phyloP scores from a whole-genome alignment of 2,329 filamentous ascomycete genomes.

The Elsinoe ampelina region DNA sequence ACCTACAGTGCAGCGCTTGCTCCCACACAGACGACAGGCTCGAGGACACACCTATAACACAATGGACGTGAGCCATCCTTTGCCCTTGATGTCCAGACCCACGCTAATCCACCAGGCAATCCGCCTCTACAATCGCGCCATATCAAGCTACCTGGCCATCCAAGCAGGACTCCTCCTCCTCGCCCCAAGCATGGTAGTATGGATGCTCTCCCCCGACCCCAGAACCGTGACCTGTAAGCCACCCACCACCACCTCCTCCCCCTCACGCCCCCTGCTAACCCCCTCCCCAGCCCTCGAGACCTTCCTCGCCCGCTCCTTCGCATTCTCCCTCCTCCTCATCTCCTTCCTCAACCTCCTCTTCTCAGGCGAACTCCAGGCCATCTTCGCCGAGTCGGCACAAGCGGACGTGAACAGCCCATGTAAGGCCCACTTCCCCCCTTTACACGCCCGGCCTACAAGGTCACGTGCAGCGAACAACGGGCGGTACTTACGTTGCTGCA shows the following conservation, averaged over 20 bases:
- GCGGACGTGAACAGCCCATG: slow-evolving; percentile 9
- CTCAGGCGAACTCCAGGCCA: slow-evolving; percentile 40
- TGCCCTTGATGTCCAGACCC: neutral
- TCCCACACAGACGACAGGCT: too few species aligned
- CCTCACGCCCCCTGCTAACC: neutral
- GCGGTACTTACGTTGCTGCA: neutral
- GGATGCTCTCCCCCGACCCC: slow-evolving; percentile 51
- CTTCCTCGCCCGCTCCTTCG: slow-evolving; percentile 62
- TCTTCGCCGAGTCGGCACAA: neutral
- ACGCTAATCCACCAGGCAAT: slow-evolving; percentile 27
- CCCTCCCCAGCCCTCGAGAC: slow-evolving; percentile 44
- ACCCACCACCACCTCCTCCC: neutral
- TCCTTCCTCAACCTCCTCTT: slow-evolving; percentile 54
- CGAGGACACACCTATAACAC: too few species aligned
- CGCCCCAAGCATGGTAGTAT: slow-evolving; percentile 50
- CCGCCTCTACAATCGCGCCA: slow-evolving; percentile 36
- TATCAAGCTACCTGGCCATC: slow-evolving; percentile 30
- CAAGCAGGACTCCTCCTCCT: slow-evolving; percentile 43
- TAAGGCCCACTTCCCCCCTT: neutral
- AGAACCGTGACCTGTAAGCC: slow-evolving; percentile 41
- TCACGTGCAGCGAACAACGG: too few species aligned
- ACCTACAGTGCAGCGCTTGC: too few species aligned
- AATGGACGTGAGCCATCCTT: neutral
- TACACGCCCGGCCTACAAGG: too few species aligned
- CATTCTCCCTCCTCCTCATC: slow-evolving; percentile 55